Evolutionary conservation across 139 green algal species (phyloP).

Genomic region (Astrephomene gubernaculifera): DNA sequence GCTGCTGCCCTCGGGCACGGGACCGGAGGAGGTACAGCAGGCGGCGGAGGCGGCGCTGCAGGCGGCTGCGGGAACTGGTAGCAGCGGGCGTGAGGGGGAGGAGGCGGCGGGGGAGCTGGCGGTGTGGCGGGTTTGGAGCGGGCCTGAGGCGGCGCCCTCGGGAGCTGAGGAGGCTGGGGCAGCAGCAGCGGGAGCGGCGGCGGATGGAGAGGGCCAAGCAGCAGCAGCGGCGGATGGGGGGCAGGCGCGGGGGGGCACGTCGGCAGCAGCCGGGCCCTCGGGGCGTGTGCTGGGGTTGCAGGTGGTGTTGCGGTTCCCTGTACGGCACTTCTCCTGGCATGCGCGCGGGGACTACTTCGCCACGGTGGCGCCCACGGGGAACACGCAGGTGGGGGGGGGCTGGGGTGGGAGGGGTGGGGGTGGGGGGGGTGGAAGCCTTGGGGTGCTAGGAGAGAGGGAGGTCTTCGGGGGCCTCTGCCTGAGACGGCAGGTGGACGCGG

Average conservation of each 20-base stretch:
- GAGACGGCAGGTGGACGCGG: no score
- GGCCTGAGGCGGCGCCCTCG: conserved; percentile 27
- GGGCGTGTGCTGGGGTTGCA: no score
- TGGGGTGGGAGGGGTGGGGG: background rate
- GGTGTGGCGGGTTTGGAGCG: conserved; percentile 29
- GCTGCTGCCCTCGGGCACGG: conserved; percentile 71
- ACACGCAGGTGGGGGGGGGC: conserved; percentile 70
- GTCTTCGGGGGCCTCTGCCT: no score
- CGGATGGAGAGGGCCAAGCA: no score
- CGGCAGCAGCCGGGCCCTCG: no score
- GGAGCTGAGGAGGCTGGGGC: no score
- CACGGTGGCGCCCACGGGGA: conserved; percentile 81
- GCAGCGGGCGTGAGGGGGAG: background rate
- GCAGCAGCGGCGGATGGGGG: no score
- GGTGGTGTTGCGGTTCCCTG: conserved; percentile 43
- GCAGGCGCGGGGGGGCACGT: no score
- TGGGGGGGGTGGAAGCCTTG: no score
- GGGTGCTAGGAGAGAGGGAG: no score
- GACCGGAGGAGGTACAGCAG: conserved; percentile 41
- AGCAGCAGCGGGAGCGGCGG: no score
- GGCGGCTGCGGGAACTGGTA: no score
- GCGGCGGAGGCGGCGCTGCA: conserved; percentile 36
- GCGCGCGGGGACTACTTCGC: conserved; percentile 94
- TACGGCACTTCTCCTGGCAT: conserved; percentile 89
- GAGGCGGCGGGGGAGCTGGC: conserved; percentile 28